These are phyloP conservation scores for Petunia secreta DNA, from an alignment of 257 asterid genomes.

Conservation along the genomic window DNA sequence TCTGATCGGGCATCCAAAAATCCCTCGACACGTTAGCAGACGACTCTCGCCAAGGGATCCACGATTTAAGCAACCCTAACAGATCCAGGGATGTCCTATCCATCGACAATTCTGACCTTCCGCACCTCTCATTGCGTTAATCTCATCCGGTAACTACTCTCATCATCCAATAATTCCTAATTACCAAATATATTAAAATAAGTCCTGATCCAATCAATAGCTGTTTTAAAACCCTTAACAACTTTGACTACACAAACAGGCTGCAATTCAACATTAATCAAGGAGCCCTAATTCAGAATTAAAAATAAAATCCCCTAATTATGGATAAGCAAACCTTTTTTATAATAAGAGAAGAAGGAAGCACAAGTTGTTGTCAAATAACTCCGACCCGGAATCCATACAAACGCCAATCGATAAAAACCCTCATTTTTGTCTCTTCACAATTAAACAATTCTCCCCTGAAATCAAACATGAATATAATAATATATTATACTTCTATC, in stretches of 20 bases:
- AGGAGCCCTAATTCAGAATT: background rate
- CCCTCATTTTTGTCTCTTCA: constrained; percentile 14
- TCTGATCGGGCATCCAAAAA: constrained; percentile 99
- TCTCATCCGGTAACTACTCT: constrained; percentile 57
- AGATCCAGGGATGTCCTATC: constrained; percentile 64
- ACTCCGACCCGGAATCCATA: constrained; percentile 25
- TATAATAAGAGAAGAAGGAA: background rate
- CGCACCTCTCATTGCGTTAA: constrained; percentile 65
- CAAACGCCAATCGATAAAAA: constrained; percentile 22
- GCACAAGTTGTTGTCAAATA: constrained; percentile 25
- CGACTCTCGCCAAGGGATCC: constrained; percentile 80
- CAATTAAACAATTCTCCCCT: background rate
- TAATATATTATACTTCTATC: background rate
- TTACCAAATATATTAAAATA: constrained; percentile 17
- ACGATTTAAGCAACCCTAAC: constrained; percentile 63
- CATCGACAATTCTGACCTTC: constrained; percentile 57
- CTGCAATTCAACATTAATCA: background rate
- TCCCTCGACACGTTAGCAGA: constrained; percentile 84
- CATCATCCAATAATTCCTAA: constrained; percentile 38
- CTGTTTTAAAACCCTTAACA: constrained; percentile 6
- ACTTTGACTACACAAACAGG: constrained; percentile 6
- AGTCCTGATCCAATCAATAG: constrained; percentile 27
- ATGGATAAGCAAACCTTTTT: background rate
- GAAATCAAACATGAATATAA: constrained; percentile 22
- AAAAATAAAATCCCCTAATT: background rate